A percentile compares a stretch with the other conserved stretches of the same genome.
Conservation (phyloP, 176 grass and related monocot species). For the Oryza glumipatula region DNA sequence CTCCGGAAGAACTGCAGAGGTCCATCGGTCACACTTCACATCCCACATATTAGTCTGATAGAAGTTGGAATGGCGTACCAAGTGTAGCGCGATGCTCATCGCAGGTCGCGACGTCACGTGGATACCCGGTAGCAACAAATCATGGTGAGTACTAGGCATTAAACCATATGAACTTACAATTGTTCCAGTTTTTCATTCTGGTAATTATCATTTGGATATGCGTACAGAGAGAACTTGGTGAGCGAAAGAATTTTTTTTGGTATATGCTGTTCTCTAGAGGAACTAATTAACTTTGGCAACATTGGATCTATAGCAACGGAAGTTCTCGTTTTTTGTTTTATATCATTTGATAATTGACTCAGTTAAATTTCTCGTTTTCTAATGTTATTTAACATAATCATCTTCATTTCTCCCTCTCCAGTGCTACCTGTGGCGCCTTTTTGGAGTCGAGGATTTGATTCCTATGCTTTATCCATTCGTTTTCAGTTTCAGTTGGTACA, state of each 20-base stretch:
- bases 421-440: slow-evolving; percentile 20
- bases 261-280: too few relatives aligned
- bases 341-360: background rate
- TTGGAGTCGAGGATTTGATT: background rate
- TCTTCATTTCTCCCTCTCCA: background rate
- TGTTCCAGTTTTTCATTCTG: background rate
- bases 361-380: too few relatives aligned
- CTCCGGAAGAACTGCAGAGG: slow-evolving; percentile 95
- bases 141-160: slow-evolving; percentile 30
- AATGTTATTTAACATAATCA: too few relatives aligned
- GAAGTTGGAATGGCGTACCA: slow-evolving; percentile 99
- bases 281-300: background rate
- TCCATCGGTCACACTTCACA: slow-evolving; percentile 82
- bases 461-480: background rate
- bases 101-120: slow-evolving; percentile 7
- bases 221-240: background rate
- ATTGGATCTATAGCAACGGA: too few relatives aligned
- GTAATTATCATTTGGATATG: slow-evolving; percentile 14
- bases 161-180: background rate
- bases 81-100: slow-evolving; percentile 57
- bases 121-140: slow-evolving; percentile 31
- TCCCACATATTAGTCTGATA: slow-evolving; percentile 98
- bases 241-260: background rate
- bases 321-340: too few relatives aligned
- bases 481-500: slow-evolving; percentile 39